Percentiles rank a stretch among this genome's conserved stretches.
Evolutionary conservation across 169 alveolate genomes (phyloP).

Genomic region (Plasmodium relictum): DNA sequence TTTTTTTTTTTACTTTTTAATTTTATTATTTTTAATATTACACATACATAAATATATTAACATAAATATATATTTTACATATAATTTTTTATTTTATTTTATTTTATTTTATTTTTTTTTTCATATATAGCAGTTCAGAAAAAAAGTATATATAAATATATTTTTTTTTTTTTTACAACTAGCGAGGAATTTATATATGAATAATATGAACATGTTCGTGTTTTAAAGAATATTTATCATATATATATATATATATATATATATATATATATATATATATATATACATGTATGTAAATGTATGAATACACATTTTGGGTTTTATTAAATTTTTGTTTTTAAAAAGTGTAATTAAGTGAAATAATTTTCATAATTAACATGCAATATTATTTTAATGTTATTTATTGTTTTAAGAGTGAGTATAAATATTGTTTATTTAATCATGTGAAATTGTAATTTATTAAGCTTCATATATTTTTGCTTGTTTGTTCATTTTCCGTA

Average conservation of each 20-base stretch:
- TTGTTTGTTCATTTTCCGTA: constrained; percentile 71
- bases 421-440: constrained; percentile 4
- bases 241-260: constrained; percentile 20
- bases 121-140: background rate
- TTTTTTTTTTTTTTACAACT: constrained; percentile 32
- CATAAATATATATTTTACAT: background rate
- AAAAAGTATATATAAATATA: background rate
- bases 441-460: constrained; percentile 12
- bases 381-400: constrained; percentile 10
- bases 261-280: constrained; percentile 7
- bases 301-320: constrained; percentile 10
- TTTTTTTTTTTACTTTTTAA: constrained; percentile 19
- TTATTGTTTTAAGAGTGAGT: constrained; percentile 17
- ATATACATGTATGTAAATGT: constrained; percentile 26
- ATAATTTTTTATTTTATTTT: constrained; percentile 33
- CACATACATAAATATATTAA: constrained; percentile 43
- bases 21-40: constrained; percentile 15
- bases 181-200: constrained; percentile 21
- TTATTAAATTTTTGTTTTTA: constrained; percentile 57
- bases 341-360: constrained; percentile 21
- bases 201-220: background rate
- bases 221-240: background rate
- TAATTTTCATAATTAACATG: constrained; percentile 32
- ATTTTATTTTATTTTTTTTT: constrained; percentile 38
- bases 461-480: constrained; percentile 40